Conservation (phyloP, 2,329 filamentous ascomycete genomes). For the Penicillium sp. region DNA sequence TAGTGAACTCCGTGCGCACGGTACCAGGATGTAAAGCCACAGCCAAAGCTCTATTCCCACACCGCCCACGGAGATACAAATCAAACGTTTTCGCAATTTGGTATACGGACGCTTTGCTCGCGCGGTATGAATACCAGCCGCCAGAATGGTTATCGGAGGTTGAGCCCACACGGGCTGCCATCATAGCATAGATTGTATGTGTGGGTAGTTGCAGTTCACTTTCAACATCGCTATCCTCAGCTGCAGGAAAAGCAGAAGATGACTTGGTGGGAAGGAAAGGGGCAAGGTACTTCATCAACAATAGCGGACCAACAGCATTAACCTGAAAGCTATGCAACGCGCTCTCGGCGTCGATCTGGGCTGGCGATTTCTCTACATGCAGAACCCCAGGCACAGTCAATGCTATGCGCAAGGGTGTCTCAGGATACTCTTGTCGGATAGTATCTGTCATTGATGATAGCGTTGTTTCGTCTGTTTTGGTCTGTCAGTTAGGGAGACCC, state of each 20-base stretch:
- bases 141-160: slow-evolving; percentile 71
- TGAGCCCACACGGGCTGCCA: slow-evolving; percentile 76
- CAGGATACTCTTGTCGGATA: slow-evolving; percentile 56
- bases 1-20: slow-evolving; percentile 72
- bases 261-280: slow-evolving; percentile 65
- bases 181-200: slow-evolving; percentile 68
- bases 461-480: slow-evolving; percentile 58
- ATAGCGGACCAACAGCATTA: slow-evolving; percentile 72
- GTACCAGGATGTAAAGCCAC: slow-evolving; percentile 78
- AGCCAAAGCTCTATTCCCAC: slow-evolving; percentile 64
- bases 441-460: slow-evolving; percentile 58
- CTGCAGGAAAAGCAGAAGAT: slow-evolving; percentile 36
- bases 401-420: slow-evolving; percentile 64
- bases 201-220: slow-evolving; percentile 44
- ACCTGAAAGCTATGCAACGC: slow-evolving; percentile 70
- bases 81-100: slow-evolving; percentile 72
- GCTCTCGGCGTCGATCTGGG: slow-evolving; percentile 61
- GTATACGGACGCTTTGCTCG: slow-evolving; percentile 73
- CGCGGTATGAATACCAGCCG: slow-evolving; percentile 81
- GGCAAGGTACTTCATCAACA: slow-evolving; percentile 75
- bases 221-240: slow-evolving; percentile 1
- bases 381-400: slow-evolving; percentile 72
- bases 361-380: slow-evolving; percentile 69
- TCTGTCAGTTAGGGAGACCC: background rate
- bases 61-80: slow-evolving; percentile 59